phyloP scores from a whole-genome alignment of 2,329 filamentous ascomycete genomes.

The Xenosphaeropsis pyriputrescens region DNA sequence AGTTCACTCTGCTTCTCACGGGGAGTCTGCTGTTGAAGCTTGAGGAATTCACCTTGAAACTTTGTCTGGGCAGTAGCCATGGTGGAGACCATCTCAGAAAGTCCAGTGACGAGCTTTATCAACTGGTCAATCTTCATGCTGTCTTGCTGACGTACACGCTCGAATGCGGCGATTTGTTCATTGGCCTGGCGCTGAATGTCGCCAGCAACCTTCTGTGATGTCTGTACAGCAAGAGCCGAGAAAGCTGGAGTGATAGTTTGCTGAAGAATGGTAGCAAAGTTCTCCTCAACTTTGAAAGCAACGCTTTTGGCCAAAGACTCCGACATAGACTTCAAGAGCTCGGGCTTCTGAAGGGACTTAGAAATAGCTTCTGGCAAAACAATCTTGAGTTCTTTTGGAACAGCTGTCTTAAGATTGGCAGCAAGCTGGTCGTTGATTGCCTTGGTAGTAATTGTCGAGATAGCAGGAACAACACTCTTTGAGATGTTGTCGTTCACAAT shows the following conservation, averaged over 20 bases:
- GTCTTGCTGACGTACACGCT: constrained; percentile 15
- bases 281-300: constrained; percentile 51
- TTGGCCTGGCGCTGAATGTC: constrained; percentile 48
- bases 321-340: constrained; percentile 57
- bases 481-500: constrained; percentile 49
- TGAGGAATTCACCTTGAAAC: constrained; percentile 50
- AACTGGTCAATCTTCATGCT: constrained; percentile 58
- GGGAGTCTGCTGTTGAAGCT: constrained; percentile 34
- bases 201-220: constrained; percentile 50
- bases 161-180: constrained; percentile 15
- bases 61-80: constrained; percentile 56
- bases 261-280: constrained; percentile 45
- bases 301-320: constrained; percentile 59
- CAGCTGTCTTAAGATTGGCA: constrained; percentile 48
- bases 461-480: constrained; percentile 60
- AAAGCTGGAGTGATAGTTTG: constrained; percentile 52
- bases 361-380: constrained; percentile 52
- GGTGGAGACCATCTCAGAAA: constrained; percentile 53
- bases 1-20: constrained; percentile 21
- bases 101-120: constrained; percentile 47
- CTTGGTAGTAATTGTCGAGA: constrained; percentile 52
- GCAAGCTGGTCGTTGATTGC: constrained; percentile 60
- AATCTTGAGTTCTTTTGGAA: constrained; percentile 60
- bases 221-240: constrained; percentile 46
- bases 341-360: constrained; percentile 57